Percentiles rank a stretch among this genome's conserved stretches.
phyloP scores from a whole-genome alignment of 805 yeast genomes.

The Candida pini region DNA sequence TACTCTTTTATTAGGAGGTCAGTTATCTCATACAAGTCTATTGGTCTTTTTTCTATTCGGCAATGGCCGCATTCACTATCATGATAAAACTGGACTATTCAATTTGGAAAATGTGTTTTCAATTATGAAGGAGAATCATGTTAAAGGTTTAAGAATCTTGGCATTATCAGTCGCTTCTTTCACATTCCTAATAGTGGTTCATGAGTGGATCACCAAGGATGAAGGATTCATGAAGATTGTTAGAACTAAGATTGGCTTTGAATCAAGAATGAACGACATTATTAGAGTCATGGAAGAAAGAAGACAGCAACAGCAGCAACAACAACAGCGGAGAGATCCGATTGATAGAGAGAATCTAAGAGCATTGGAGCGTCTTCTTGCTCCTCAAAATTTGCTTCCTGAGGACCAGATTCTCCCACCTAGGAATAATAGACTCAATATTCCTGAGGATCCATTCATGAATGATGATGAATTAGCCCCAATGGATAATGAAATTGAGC shows the following conservation, averaged over 20 bases:
- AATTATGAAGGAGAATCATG: constrained; percentile 6
- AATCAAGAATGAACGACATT: constrained; percentile 35
- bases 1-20: constrained; percentile 49
- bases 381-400: too few relatives aligned
- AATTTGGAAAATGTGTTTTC: constrained; percentile 4
- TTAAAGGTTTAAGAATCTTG: constrained; percentile 13
- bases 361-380: too few relatives aligned
- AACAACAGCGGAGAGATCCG: too few relatives aligned
- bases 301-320: too few relatives aligned
- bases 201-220: constrained; percentile 69
- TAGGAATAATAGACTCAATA: too few relatives aligned
- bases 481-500: too few relatives aligned
- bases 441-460: too few relatives aligned
- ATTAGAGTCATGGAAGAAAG: constrained; percentile 13
- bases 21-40: constrained; percentile 27
- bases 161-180: constrained; percentile 18
- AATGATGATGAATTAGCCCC: too few relatives aligned
- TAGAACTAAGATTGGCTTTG: constrained; percentile 53
- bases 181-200: constrained; percentile 29
- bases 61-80: constrained; percentile 11
- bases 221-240: constrained; percentile 60
- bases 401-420: too few relatives aligned
- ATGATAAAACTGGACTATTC: constrained; percentile 3
- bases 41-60: constrained; percentile 36
- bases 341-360: too few relatives aligned